Evolutionary conservation across 257 asterid species (phyloP), one percentile per base, ranked within the genome.

Genomic region (Solanum ahanhuiri): DNA sequence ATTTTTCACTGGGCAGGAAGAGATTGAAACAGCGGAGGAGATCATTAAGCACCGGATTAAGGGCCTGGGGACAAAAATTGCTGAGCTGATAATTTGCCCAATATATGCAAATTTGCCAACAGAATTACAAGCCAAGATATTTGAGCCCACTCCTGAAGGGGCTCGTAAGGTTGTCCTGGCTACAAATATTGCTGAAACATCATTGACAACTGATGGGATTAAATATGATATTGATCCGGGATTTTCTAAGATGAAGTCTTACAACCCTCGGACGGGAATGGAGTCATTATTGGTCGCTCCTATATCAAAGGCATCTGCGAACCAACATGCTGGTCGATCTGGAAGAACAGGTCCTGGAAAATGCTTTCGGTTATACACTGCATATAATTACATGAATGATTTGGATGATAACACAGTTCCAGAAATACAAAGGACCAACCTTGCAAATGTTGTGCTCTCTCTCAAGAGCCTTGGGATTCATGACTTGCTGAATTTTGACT

Each of bases 341-440:
- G 99, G 99, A 83, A 89, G 99, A 89, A 96, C 99, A 4, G 97
- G 99, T 88, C 99, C 99, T 12, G 99, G 99, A 76, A 91, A 94
- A 87, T 96, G 99, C 93, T 96, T 91, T 88, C 92, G 98, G 60
- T 86, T 96, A 89, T 96, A 93, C 87, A 95, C 99, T 14, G 96
- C 94, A 9, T 90, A 93, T 88, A 96, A 91, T 73, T 96, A 71
- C 89, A 86, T 88, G 82, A 89, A 93, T 82, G 99, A 96, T 89
- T 91, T 96, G 82, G 99, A 96, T 10, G 99, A 96, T 87, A 96
- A 96, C 84, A 93, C 99, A 28, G 93, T 95, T 33, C 99, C 99
- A 18, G 99, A 96, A 88, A 94, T 96, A 88, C 98, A 96, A 87
- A 92, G 99, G 93, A 96, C 96, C 82, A 96, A 96, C 90, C 91